phyloP scores from a whole-genome alignment of 164 flowering plant genomes.

The Tetracentron sinense region DNA sequence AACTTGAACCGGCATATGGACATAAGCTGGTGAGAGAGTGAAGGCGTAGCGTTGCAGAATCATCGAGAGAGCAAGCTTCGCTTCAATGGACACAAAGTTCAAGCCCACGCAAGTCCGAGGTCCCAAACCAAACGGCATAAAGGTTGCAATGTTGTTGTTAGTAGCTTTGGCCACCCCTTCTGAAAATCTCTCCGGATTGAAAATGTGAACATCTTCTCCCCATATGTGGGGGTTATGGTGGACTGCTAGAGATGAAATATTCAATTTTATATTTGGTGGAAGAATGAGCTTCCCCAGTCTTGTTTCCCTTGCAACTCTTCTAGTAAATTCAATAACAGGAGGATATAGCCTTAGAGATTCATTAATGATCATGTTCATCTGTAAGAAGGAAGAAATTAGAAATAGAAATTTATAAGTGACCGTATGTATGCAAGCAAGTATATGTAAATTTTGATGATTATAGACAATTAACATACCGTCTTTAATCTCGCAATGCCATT shows the following conservation, averaged over 20 bases:
- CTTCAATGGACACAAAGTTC: constrained; percentile 30
- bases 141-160: no score
- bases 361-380: constrained; percentile 44
- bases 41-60: constrained; percentile 33
- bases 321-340: constrained; percentile 10
- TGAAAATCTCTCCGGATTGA: no score
- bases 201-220: constrained; percentile 44
- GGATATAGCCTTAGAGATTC: constrained; percentile 44
- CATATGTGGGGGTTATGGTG: no score
- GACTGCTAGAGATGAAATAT: constrained; percentile 21
- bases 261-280: constrained; percentile 19
- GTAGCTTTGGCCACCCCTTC: no score
- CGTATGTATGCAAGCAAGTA: no score
- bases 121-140: constrained; percentile 45
- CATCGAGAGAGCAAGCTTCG: constrained; percentile 40
- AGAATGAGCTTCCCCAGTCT: constrained; percentile 25
- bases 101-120: no score
- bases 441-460: no score
- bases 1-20: constrained; percentile 27
- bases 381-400: constrained; percentile 2
- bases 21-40: constrained; percentile 28
- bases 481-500: no score
- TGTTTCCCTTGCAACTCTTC: constrained; percentile 16
- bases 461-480: no score
- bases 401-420: no score